Percentiles rank a stretch among this genome's conserved stretches.
These are phyloP conservation scores for Eucalyptus sideroxylon DNA, from an alignment of 345 rosid species.

Conservation along the genomic window DNA sequence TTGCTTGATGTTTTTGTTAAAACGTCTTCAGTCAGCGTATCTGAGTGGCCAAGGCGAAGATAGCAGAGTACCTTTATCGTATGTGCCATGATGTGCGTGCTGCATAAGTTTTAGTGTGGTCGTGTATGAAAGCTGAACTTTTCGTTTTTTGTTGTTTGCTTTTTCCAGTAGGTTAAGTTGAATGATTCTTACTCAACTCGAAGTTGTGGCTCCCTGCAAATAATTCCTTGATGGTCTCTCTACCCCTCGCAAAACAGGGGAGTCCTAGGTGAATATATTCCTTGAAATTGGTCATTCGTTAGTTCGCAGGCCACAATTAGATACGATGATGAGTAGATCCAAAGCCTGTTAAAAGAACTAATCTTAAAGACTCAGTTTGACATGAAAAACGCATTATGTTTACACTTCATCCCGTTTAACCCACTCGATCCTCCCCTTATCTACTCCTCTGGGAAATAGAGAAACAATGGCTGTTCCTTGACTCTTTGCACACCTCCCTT, in stretches of 20 bases:
- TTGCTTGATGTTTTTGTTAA: not conserved
- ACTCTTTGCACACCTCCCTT: not conserved
- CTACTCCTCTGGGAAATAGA: not conserved
- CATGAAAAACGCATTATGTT: not conserved
- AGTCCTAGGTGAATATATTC: not conserved
- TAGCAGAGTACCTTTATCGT: not conserved
- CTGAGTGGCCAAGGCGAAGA: not conserved
- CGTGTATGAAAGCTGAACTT: not conserved
- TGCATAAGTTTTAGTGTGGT: not conserved
- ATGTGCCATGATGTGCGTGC: not conserved
- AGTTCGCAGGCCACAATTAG: not conserved
- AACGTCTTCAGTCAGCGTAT: not conserved
- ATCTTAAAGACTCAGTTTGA: conserved; percentile 21
- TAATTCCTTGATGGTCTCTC: not conserved
- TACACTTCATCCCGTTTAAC: not conserved
- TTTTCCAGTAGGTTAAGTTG: not conserved
- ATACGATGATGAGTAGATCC: conserved; percentile 4
- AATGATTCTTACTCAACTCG: not conserved
- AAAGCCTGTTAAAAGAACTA: conserved; percentile 27
- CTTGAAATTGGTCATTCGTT: not conserved
- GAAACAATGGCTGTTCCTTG: not conserved
- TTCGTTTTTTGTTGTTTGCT: not conserved
- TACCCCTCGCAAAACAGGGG: not conserved
- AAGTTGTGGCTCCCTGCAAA: not conserved
- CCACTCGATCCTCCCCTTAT: not conserved